phyloP scores from a whole-genome alignment of 352 stramenopile genomes.

The Phytophthora cajani region DNA sequence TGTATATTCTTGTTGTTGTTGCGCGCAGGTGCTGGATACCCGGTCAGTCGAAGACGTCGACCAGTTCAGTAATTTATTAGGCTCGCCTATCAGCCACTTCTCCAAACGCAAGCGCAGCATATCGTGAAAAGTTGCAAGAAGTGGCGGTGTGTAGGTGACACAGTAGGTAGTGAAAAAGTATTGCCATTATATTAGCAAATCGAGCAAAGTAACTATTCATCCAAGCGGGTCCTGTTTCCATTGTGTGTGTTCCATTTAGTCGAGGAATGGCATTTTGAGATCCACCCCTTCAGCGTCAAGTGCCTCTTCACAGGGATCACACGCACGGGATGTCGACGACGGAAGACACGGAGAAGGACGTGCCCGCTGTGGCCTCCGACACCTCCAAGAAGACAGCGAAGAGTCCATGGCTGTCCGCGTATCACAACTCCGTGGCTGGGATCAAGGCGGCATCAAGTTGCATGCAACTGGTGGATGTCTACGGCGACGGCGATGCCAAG shows the following conservation, averaged over 20 bases:
- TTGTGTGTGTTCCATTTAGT: neutral
- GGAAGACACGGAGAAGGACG: conserved; percentile 36
- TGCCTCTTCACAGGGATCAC: conserved; percentile 25
- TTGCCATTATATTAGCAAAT: conserved; percentile 27
- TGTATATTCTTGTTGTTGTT: neutral
- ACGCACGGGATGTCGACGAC: conserved; percentile 7
- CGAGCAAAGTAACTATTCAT: conserved; percentile 3
- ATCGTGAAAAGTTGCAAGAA: conserved; percentile 23
- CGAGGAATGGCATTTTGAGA: conserved; percentile 2
- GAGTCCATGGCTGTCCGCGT: conserved; percentile 87
- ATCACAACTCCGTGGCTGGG: conserved; percentile 90
- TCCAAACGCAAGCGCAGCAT: conserved; percentile 45
- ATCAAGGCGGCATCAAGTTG: conserved; percentile 85
- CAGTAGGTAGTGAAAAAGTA: conserved; percentile 10
- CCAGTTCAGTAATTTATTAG: conserved; percentile 43
- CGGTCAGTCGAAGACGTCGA: conserved; percentile 38
- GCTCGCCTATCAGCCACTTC: conserved; percentile 29
- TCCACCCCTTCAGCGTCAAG: conserved; percentile 25
- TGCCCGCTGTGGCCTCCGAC: conserved; percentile 5
- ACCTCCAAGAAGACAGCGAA: conserved; percentile 36
- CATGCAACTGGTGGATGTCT: conserved; percentile 83
- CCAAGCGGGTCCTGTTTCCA: neutral
- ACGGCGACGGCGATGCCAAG: conserved; percentile 85
- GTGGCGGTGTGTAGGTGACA: neutral
- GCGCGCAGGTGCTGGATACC: conserved; percentile 41